Conservation (phyloP, 2,329 filamentous ascomycete genomes). For the Alternaria infectoria region DNA sequence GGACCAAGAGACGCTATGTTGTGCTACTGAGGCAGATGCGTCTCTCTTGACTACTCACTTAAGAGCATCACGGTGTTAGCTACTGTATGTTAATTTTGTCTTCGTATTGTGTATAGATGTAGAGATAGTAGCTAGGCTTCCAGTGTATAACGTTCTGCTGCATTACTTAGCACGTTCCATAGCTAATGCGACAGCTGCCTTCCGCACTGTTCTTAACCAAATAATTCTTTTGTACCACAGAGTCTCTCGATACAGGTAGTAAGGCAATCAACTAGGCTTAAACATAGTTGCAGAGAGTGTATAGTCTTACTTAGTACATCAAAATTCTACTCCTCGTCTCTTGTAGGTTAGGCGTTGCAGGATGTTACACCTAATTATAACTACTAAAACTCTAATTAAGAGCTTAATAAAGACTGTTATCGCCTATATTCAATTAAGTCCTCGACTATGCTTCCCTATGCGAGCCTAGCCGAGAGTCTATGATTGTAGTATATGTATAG, state of each 20-base stretch:
- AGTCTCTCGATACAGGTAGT: accelerated
- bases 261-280: too few relatives aligned
- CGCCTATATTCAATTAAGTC: accelerated
- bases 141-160: neutral
- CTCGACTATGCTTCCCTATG: neutral
- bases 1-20: neutral
- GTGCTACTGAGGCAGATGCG: neutral
- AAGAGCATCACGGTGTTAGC: accelerated
- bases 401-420: neutral
- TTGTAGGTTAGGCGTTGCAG: neutral
- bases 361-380: neutral
- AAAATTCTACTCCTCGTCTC: neutral
- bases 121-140: neutral
- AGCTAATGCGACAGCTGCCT: neutral
- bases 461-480: neutral
- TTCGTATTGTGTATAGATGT: neutral
- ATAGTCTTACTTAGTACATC: neutral
- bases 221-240: neutral
- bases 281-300: too few relatives aligned
- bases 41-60: neutral
- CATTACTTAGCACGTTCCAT: accelerated
- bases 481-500: neutral
- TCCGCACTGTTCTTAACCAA: neutral
- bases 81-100: neutral
- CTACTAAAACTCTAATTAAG: accelerated